Base-by-base conservation (phyloP, 345 rosid genomes). In the Eucalyptus pauciflora region DNA sequence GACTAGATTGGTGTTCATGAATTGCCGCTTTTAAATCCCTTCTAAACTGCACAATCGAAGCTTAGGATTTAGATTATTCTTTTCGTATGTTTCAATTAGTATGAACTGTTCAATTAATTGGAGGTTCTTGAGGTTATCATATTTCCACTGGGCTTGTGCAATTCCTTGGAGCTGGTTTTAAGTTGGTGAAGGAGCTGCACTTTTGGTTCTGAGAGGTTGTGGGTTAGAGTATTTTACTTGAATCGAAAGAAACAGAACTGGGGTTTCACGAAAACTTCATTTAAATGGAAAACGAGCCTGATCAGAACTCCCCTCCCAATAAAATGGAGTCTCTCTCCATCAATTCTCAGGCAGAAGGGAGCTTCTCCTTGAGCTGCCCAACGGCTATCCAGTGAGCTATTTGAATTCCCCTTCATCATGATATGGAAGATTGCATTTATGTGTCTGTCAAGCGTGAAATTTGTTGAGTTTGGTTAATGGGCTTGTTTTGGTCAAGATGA, bases 401-500 rank as follows among this genome's bases (percentile, higher is more conserved):
- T 62, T 27, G 69, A 27, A 58, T 60, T 43, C 45, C 50, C 10
- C 76, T 46, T 27, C 37, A 3, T 20, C 7, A 13, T 45, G 51
- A 48, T 67, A 46, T 45, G 56, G 85, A 52, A 52, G 56, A 52
- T 52, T 52, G 56, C 56, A 52, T 52, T 52, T 18, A 18, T 52
- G 7, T 52, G 56, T 52, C 4, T 7, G 0, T 69, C 85, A 56
- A 33, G 50, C 46, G n/a, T 54, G 50, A 20, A 33, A 33, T 71
- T 56, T 27, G 37, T 31, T 24, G 45, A 16, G 20, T 50, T 90
- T 85, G 14, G 52, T 85, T 81, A 80, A 60, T 81, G 86, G 56
- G 56, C 20, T 62, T 24, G 67, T 41, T 87, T 81, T 88, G 69
- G 60, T 86, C 76, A 94, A 96, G 94, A 92, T 96, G 94, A 94